A percentile compares a stretch with the other conserved stretches of the same genome.
These are phyloP conservation scores for Corylus americana DNA, from an alignment of 306 rosid genomes.

Conservation along the genomic window DNA sequence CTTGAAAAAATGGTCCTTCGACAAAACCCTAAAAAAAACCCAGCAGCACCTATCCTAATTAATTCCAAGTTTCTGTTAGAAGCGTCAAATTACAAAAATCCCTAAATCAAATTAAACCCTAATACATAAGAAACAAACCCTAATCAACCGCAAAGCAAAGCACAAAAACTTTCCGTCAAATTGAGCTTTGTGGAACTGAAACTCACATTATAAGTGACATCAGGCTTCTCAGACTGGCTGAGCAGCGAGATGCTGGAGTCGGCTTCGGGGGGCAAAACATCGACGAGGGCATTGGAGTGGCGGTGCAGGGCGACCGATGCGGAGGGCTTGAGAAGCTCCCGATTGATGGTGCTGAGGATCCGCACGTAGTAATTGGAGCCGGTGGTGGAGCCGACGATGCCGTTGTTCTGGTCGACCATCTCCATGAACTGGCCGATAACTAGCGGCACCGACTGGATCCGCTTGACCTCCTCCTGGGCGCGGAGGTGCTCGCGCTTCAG, in stretches of 20 bases:
- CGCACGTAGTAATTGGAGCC: constrained; percentile 96
- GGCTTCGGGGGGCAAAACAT: constrained; percentile 96
- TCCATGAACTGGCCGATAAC: constrained; percentile 99
- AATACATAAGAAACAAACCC: background rate
- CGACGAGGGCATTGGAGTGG: constrained; percentile 95
- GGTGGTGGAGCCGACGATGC: constrained; percentile 97
- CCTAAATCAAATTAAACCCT: background rate
- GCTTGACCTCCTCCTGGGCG: constrained; percentile 93
- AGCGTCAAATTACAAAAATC: background rate
- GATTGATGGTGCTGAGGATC: constrained; percentile 88
- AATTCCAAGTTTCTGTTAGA: background rate
- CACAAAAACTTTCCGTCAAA: no score
- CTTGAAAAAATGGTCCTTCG: background rate
- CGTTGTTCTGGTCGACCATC: constrained; percentile 95
- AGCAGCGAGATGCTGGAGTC: constrained; percentile 95
- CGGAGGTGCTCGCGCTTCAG: constrained; percentile 95
- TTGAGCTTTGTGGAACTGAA: background rate
- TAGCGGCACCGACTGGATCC: constrained; percentile 96
- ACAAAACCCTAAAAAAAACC: background rate
- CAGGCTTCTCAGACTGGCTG: constrained; percentile 99
- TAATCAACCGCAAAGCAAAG: constrained; percentile 1
- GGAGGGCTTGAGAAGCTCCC: constrained; percentile 90
- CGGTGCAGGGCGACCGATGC: constrained; percentile 97
- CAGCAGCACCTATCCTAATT: background rate
- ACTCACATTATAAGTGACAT: constrained; percentile 84